A percentile compares a stretch with the other conserved stretches of the same genome.
Conservation (phyloP, 2,329 filamentous ascomycete genomes). For the Pseudogymnoascus pannorum region DNA sequence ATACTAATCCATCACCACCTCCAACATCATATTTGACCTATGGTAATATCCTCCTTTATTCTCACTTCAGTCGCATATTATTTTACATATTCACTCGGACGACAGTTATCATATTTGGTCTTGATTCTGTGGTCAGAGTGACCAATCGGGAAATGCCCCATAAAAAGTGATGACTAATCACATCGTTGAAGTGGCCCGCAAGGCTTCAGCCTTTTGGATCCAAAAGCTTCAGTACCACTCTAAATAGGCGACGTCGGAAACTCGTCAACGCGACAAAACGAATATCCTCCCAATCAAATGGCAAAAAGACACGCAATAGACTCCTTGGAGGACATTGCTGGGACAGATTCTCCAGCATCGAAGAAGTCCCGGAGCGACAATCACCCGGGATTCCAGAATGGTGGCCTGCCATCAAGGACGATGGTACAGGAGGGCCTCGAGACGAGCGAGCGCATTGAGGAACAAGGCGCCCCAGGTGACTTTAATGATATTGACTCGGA, state of each 20-base stretch:
- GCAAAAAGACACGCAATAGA: conserved; percentile 54
- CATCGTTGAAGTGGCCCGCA: neutral
- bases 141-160: neutral
- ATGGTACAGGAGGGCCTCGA: conserved; percentile 16
- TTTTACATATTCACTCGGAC: neutral
- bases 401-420: conserved; percentile 25
- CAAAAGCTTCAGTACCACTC: neutral
- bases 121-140: neutral
- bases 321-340: conserved; percentile 49
- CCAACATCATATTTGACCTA: neutral
- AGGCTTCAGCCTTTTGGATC: conserved; percentile 4
- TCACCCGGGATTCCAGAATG: conserved; percentile 22
- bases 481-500: conserved; percentile 28
- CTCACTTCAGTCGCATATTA: neutral
- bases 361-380: conserved; percentile 47
- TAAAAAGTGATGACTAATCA: neutral
- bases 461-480: conserved; percentile 22
- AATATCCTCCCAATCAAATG: conserved; percentile 25
- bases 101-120: neutral
- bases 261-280: conserved; percentile 1
- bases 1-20: too few relatives aligned
- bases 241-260: conserved; percentile 5
- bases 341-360: conserved; percentile 48
- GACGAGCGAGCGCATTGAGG: conserved; percentile 17
- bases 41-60: neutral